Evolutionary conservation across 202 grass and related monocot species (phyloP), one percentile per base, ranked within the genome.

Genomic region (Digitaria exilis): DNA sequence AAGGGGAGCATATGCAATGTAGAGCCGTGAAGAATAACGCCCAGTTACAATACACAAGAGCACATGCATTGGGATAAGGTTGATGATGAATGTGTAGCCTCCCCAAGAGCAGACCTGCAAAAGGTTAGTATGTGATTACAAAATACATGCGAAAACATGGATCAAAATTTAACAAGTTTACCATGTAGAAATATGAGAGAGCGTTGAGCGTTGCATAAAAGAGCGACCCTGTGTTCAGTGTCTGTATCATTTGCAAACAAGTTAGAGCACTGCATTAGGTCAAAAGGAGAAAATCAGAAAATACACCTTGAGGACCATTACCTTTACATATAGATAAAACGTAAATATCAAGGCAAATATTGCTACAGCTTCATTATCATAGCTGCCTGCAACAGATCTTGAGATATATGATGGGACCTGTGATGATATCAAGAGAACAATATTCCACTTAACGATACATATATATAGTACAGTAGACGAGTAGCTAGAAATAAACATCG

Each of bases 361-460:
- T 52, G 97, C 97, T 81, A 99, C 93, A 86, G 97, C 97, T 94
- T 99, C 97, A 88, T 99, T 99, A 74, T 99, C 97, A 91, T 99
- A 99, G 79, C 97, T 99, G 54, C 97, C 97, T 46, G 97, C 97
- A 84, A 99, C 97, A 19, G 97, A 99, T 86, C 97, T 87, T 68
- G 97, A 99, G 79, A 99, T 99, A 50, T 99, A 99, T 15, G 97
- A 99, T 32, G 97, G 97, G 32, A 99, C 97, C 97, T 99, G 77
- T 32, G 76, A 86, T 22, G 65, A 87, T 54, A 45, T 62, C 50
- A 72, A 63, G 32, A 77, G 82, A 84, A 84, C 29, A 75, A 14
- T 37, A 76, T 64, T 73, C 31, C 16, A 50, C 84, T 81, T 48
- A 80, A 62, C 25, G 17, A 24, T 46, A 44, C 15, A 18, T 1